These are phyloP conservation scores for Mrakiaceae sp. DNA, from an alignment of 1,284 basidiomycete species.

Conservation along the genomic window DNA sequence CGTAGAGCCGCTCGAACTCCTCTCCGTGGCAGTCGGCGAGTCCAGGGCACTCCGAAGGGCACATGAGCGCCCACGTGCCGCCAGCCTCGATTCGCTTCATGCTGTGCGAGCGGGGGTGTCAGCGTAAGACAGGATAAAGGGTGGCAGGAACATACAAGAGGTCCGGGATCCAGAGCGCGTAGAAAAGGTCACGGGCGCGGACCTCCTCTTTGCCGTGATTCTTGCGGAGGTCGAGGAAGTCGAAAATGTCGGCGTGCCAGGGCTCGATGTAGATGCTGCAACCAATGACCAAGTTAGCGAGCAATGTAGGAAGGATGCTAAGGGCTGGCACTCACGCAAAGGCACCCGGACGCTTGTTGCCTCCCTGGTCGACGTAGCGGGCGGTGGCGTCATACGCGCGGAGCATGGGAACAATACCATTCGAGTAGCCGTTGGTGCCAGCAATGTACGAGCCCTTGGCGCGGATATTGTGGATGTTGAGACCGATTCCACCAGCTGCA, in stretches of 20 bases:
- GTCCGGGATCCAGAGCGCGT: constrained; percentile 96
- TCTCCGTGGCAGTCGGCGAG: constrained; percentile 83
- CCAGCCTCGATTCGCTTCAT: constrained; percentile 87
- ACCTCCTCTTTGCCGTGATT: constrained; percentile 99
- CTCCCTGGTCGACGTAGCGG: constrained; percentile 97
- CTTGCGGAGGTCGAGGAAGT: constrained; percentile 96
- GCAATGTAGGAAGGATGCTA: background rate
- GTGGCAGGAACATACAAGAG: constrained; percentile 58
- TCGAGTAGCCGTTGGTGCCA: constrained; percentile 95
- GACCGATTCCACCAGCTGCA: constrained; percentile 82
- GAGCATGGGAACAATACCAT: constrained; percentile 99
- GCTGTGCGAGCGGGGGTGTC: constrained; percentile 34
- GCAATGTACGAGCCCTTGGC: constrained; percentile 88
- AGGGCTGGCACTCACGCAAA: constrained; percentile 49
- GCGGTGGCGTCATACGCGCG: constrained; percentile 97
- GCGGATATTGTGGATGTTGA: constrained; percentile 94
- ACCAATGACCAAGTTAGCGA: background rate
- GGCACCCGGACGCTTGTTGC: constrained; percentile 97
- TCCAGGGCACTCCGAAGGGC: constrained; percentile 89
- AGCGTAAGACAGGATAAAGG: background rate
- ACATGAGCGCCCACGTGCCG: constrained; percentile 92
- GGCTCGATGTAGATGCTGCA: constrained; percentile 77
- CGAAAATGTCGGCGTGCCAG: constrained; percentile 96
- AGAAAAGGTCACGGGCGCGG: constrained; percentile 94
- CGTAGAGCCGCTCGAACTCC: constrained; percentile 84